Conservation (phyloP, 1,139 yeast species). For the Nakaseomyces bracarensis region DNA sequence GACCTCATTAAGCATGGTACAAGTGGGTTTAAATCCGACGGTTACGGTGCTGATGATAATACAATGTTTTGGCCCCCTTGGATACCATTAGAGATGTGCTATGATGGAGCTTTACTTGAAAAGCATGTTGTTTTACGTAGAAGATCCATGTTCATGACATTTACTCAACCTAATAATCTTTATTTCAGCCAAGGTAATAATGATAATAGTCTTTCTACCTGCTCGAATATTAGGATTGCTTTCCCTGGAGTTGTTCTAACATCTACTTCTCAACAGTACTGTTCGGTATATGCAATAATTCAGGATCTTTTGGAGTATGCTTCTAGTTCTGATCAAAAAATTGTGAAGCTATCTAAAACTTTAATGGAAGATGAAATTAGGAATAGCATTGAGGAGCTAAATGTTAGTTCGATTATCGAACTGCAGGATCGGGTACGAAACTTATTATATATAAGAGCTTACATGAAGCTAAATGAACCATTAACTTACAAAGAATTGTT, state of each 20-base stretch:
- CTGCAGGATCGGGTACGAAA: conserved; percentile 27
- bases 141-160: conserved; percentile 53
- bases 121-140: conserved; percentile 54
- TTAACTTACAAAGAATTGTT: conserved; percentile 34
- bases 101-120: conserved; percentile 50
- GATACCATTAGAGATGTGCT: conserved; percentile 65
- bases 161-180: conserved; percentile 56
- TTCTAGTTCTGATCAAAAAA: conserved; percentile 47
- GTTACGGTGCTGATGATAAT: conserved; percentile 34
- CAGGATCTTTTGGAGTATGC: conserved; percentile 58
- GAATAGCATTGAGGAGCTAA: conserved; percentile 32
- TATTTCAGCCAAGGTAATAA: conserved; percentile 35
- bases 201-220: conserved; percentile 19
- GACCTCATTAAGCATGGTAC: conserved; percentile 36
- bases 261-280: conserved; percentile 69
- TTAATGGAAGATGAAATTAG: conserved; percentile 31
- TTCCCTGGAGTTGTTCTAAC: conserved; percentile 62
- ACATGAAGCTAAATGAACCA: conserved; percentile 27
- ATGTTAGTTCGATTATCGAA: conserved; percentile 25
- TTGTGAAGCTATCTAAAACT: conserved; percentile 55
- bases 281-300: conserved; percentile 54
- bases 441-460: conserved; percentile 26
- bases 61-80: conserved; percentile 65
- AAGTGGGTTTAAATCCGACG: conserved; percentile 34
- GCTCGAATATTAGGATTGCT: conserved; percentile 39